These are phyloP conservation scores for Rhynchospora breviuscula DNA, from an alignment of 176 grass and related monocot species.

Conservation along the genomic window DNA sequence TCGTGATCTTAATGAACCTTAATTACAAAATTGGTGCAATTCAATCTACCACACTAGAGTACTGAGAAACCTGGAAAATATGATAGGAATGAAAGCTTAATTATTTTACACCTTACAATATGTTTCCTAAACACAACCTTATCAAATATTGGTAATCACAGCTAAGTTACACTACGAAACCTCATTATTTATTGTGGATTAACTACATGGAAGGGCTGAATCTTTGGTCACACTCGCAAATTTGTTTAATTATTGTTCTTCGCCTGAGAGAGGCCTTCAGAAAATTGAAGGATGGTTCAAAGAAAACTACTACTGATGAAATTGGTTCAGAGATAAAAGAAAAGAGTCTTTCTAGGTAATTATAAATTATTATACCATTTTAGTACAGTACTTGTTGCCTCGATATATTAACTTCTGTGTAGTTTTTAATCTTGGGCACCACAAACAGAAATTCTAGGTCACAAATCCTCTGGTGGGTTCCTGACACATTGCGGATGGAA, in stretches of 20 bases:
- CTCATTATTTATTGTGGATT: conserved; percentile 70
- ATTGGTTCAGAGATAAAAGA: conserved; percentile 41
- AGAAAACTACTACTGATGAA: conserved; percentile 29
- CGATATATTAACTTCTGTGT: background rate
- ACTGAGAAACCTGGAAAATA: background rate
- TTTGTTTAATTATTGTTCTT: conserved; percentile 67
- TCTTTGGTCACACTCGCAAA: conserved; percentile 83
- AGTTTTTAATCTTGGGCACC: background rate
- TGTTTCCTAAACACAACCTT: background rate
- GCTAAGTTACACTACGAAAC: conserved; percentile 83
- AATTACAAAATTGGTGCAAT: background rate
- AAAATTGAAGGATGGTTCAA: conserved; percentile 39
- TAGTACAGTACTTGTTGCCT: background rate
- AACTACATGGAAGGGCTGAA: conserved; percentile 67
- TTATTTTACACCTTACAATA: background rate
- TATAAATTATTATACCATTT: conserved; percentile 5
- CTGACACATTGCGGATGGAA: conserved; percentile 83
- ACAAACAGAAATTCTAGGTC: conserved; percentile 17
- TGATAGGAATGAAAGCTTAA: background rate
- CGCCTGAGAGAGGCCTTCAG: conserved; percentile 62
- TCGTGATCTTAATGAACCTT: background rate
- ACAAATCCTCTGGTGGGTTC: conserved; percentile 46
- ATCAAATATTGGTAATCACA: conserved; percentile 11
- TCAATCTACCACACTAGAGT: background rate
- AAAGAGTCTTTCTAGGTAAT: conserved; percentile 48